These are phyloP conservation scores for Trifolium fragiferum DNA, from an alignment of 306 rosid species.

Conservation along the genomic window DNA sequence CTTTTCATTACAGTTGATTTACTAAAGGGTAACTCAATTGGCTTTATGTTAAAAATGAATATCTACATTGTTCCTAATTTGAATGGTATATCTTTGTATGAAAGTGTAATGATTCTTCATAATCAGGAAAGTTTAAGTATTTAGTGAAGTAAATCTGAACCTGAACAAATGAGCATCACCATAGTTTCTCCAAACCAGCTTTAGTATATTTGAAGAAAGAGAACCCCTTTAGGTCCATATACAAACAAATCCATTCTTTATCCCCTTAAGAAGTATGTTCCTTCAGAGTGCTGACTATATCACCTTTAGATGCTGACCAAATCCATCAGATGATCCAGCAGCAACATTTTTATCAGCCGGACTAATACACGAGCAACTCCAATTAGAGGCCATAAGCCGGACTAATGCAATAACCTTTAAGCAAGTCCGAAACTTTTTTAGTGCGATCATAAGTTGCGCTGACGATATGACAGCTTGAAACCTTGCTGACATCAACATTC, in stretches of 20 bases:
- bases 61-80: conserved; percentile 28
- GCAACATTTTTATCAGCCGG: conserved; percentile 89
- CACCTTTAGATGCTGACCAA: conserved; percentile 77
- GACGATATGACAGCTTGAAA: conserved; percentile 81
- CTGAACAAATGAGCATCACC: conserved; percentile 6
- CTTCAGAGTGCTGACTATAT: conserved; percentile 74
- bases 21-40: conserved; percentile 3
- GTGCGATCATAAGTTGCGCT: conserved; percentile 96
- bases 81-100: conserved; percentile 25
- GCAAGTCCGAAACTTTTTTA: conserved; percentile 90
- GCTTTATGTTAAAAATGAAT: conserved; percentile 18
- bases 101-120: neutral
- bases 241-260: conserved; percentile 81
- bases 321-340: conserved; percentile 90
- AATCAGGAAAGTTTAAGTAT: conserved; percentile 9
- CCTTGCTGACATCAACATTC: conserved; percentile 89
- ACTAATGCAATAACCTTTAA: conserved; percentile 91
- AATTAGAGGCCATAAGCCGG: conserved; percentile 93
- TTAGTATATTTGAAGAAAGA: conserved; percentile 25
- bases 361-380: conserved; percentile 96
- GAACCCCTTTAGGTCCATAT: conserved; percentile 62
- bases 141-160: neutral
- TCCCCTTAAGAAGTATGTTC: conserved; percentile 82
- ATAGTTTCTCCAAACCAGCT: neutral
- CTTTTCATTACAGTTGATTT: neutral